Base-by-base conservation (phyloP, 768 basidiomycete species). In the Trametes cingulata region DNA sequence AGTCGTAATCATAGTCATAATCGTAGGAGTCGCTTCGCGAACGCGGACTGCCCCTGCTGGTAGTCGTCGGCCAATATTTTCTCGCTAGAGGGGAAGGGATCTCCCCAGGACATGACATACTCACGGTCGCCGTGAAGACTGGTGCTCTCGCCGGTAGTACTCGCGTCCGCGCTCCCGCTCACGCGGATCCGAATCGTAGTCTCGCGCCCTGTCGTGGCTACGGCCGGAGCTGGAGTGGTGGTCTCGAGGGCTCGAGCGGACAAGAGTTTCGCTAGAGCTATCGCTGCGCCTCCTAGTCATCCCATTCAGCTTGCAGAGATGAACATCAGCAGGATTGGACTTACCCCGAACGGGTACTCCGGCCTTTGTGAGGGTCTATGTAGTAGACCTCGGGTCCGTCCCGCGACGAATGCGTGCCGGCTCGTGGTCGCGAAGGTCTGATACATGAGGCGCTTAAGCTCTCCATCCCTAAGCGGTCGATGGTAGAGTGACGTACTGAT, bases 181-280 rank as follows among this genome's bases (percentile, higher is more conserved):
- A 10, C 29, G 29, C 29, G 29, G 10, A n/a, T 58, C 55, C 17
- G 56, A 36, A 5, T 25, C 55, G 20, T 58, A 48, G 3, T 58
- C 56, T 1, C 61, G 56, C 1, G 47, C 3, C n/a, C 60, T 27
- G 50, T 52, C 60, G 29, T 46, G 37, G 19, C 41, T 50, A 22
- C 61, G 25, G 33, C 52, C 41, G 22, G 61, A 45, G 48, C 56
- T 37, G 12, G 56, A 54, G 14, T 63, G 56, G 43, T 58, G 52
- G 35, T 58, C 47, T 15, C 52, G 61, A 2, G 52, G 56, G 33
- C 52, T 53, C 33, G 61, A 47, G 33, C 61, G 61, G 1, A 54
- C 56, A 2, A 63, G 47, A 6, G 61, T 63, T n/a, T 63, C 61
- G 37, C 52, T 58, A 10, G 61, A 63, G 41, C 61, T 58, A 7